Conservation (phyloP, 352 stramenopile species). For the Hyphochytrium catenoides region DNA sequence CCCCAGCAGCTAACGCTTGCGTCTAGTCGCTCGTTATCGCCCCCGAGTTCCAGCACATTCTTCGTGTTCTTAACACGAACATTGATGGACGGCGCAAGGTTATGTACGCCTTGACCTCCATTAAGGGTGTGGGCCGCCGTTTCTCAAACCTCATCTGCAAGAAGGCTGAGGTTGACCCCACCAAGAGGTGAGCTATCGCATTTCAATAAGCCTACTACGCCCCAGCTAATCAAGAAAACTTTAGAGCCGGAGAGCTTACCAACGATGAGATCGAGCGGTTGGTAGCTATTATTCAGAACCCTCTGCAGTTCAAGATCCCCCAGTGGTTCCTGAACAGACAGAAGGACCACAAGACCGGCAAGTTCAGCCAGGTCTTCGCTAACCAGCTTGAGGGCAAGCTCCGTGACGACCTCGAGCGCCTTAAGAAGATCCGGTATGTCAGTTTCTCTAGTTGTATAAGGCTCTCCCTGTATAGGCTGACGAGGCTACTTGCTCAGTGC, state of each 20-base stretch:
- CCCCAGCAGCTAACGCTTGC: too few species aligned
- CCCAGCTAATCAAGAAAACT: background rate
- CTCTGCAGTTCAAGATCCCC: conserved; percentile 98
- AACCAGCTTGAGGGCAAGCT: conserved; percentile 97
- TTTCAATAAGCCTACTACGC: background rate
- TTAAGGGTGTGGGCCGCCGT: conserved; percentile 54
- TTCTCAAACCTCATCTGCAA: conserved; percentile 92
- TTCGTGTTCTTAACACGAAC: conserved; percentile 99
- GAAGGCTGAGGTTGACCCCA: conserved; percentile 98
- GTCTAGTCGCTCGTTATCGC: conserved; percentile 65
- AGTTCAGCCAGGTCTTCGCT: conserved; percentile 93
- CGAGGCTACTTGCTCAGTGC: conserved; percentile 16
- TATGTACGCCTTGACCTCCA: conserved; percentile 51
- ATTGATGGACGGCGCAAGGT: conserved; percentile 93
- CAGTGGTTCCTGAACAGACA: conserved; percentile 99
- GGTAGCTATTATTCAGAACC: conserved; percentile 98
- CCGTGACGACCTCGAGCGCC: conserved; percentile 94
- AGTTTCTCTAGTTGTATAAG: background rate
- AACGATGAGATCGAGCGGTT: conserved; percentile 99
- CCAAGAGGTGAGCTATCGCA: conserved; percentile 56
- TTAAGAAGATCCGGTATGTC: conserved; percentile 95
- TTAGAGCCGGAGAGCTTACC: conserved; percentile 84
- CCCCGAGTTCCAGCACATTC: conserved; percentile 98
- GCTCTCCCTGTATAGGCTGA: background rate
- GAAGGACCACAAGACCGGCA: conserved; percentile 99